Percentiles rank a stretch among this genome's conserved stretches.
These are phyloP conservation scores for Vigna trinervia DNA, from an alignment of 306 rosid genomes.

Conservation along the genomic window DNA sequence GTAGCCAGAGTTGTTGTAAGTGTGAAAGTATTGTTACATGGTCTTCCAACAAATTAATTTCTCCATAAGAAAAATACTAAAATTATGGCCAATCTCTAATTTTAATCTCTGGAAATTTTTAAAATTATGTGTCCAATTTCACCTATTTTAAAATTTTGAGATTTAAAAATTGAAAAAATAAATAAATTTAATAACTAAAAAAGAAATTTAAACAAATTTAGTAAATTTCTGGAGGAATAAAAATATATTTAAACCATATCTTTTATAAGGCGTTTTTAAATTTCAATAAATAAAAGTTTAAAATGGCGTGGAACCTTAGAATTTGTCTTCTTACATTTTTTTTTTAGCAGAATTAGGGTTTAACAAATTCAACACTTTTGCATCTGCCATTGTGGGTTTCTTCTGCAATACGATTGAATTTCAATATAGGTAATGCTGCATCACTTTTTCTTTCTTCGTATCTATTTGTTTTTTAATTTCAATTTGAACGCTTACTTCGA, in stretches of 20 bases:
- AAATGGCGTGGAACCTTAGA: background rate
- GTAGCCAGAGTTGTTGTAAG: too few relatives aligned
- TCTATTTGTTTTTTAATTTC: background rate
- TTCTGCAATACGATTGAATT: conserved; percentile 10
- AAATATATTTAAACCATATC: background rate
- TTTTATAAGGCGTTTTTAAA: background rate
- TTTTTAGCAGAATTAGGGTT: conserved; percentile 11
- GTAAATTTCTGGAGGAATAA: too few relatives aligned
- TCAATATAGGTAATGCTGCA: conserved; percentile 46
- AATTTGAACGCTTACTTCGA: conserved; percentile 14
- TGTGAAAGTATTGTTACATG: too few relatives aligned
- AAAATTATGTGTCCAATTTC: too few relatives aligned
- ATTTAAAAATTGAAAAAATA: too few relatives aligned
- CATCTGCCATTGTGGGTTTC: background rate
- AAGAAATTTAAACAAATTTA: too few relatives aligned
- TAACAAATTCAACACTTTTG: conserved; percentile 17
- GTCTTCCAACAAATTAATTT: too few relatives aligned
- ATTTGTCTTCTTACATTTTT: background rate
- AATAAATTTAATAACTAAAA: too few relatives aligned
- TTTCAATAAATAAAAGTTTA: background rate
- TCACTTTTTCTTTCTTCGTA: background rate
- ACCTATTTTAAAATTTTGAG: too few relatives aligned
- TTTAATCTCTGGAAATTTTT: too few relatives aligned
- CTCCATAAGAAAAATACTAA: too few relatives aligned
- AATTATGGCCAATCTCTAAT: too few relatives aligned